Percentiles rank a stretch among this genome's conserved stretches.
Evolutionary conservation across 805 yeast species (phyloP).

Genomic region (Lachancea cidri): DNA sequence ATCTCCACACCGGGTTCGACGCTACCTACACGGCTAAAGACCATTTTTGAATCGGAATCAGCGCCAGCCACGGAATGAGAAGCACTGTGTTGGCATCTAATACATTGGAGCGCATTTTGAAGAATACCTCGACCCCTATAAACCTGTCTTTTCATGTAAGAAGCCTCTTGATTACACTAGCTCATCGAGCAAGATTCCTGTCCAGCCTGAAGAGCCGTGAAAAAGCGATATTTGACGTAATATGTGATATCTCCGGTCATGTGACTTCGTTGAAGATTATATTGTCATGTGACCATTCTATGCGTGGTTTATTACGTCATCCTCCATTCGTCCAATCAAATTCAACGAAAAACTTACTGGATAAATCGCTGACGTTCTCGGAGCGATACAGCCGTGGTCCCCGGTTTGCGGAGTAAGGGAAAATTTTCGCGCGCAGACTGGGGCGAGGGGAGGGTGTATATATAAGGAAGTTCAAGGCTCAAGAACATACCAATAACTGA

Average conservation of each 20-base stretch:
- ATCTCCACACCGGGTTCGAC: slow-evolving; percentile 28
- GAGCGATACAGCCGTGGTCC: neutral
- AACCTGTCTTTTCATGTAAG: neutral
- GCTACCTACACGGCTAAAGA: slow-evolving; percentile 22
- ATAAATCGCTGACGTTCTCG: neutral
- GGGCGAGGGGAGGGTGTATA: neutral
- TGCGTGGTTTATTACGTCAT: too few relatives aligned
- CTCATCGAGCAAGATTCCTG: neutral
- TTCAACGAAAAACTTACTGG: neutral
- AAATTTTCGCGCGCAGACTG: neutral
- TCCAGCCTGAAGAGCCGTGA: neutral
- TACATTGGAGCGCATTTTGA: neutral
- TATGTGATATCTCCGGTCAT: neutral
- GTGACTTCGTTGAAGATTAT: neutral
- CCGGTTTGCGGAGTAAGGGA: neutral
- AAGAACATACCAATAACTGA: too few relatives aligned
- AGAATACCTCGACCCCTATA: neutral
- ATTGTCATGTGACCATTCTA: neutral
- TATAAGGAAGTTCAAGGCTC: too few relatives aligned
- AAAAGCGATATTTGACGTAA: neutral
- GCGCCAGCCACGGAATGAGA: too few relatives aligned
- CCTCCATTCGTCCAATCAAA: neutral
- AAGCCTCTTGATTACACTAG: neutral
- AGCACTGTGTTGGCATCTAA: too few relatives aligned
- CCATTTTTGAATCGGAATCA: slow-evolving; percentile 3